Evolutionary conservation across 805 yeast genomes (phyloP), one percentile per base, ranked within the genome.

Genomic region (Kazachstania martiniae): DNA sequence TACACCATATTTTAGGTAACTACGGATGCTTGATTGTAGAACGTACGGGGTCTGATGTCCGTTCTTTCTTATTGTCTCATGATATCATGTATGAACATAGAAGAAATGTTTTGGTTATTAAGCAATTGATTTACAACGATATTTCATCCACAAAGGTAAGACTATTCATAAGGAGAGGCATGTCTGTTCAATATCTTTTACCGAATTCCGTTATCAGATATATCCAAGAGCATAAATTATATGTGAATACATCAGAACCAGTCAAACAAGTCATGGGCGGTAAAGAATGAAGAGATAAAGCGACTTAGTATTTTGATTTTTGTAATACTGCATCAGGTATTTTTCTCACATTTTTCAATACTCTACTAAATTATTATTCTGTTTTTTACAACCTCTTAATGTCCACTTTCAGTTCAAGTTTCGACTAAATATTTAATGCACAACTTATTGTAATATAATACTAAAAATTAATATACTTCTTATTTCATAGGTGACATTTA

Each of bases 21-120:
- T 91, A 91, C 58, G 98, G 98, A 3, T 91, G 98, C 62, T 63
- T 91, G 40, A 91, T 91, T 31, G 95, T 91, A 15, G 98, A 91
- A 63, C 70, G 98, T 46, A 89, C 98, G 0, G 98, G 98, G 5
- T 69, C 91, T 8, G 98, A 91, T 59, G 98, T 91, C 32, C 72
- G 98, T 49, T 76, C 86, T 24, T 91, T 91, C 66, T 61, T 91
- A 49, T 65, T 91, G 40, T 76, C 91, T 32, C 98, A 91, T 60
- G 98, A 91, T 56, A 81, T 91, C 49, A 86, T 91, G 95, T 91
- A 87, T 56, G 95, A 89, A 60, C 96, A 91, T 54, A 69, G 96
- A 34, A 71, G 89, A 47, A 91, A 91, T 55, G 89, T 91, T 32
- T 65, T 91, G 48, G 95, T 89, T 27, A 89, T 91, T 56, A 91